Base-by-base conservation (phyloP, 1,284 basidiomycete species). In the Ustilago sp. region DNA sequence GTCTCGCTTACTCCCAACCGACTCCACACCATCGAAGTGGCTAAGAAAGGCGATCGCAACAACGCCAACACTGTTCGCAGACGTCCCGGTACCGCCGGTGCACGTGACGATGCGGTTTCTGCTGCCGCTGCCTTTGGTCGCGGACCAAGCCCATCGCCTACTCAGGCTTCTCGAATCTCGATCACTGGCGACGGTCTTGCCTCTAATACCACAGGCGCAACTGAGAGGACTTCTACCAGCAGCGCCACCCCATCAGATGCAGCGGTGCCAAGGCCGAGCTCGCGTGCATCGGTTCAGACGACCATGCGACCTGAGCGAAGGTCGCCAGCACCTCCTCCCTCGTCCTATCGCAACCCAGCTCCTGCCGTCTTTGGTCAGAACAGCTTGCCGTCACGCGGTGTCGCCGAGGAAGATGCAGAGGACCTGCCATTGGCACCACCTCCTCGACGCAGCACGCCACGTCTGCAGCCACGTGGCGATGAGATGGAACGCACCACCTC, bases 1-100 rank as follows among this genome's bases (percentile, higher is more conserved):
- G 92, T 98, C 80, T 96, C 94, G 55, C 89, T 98, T 69, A 98
- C 95, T 34, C 95, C 95, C 1, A 83, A 83, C 62, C 72, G 80
- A 3, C 76, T 83, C 9, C 79, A 80, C 17, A 80, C 80, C 23
- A 82, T 82, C 47, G 80, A 82, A 58, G 80, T 80, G 4, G 66
- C 67, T 47, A 70, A 73, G 15, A 71, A 81, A 35, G 75, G 71
- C 6, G 62, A 60, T 7, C 59, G 57, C 31, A 45, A 36, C 51
- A 66, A 72, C 43, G 52, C 66, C 11, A 43, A 34, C 31, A 53
- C 60, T 0, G 48, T 69, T 17, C 66, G 81, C 19, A 50, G 63
- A 38, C 65, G 80, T 39, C 73, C 81, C 2, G 81, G 80, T 32
- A 72, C 78, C 11, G 55, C 63, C 6, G 45, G 58, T 28, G n/a